Evolutionary conservation across 805 yeast genomes (phyloP).

Genomic region (Kuraishia ogatae): DNA sequence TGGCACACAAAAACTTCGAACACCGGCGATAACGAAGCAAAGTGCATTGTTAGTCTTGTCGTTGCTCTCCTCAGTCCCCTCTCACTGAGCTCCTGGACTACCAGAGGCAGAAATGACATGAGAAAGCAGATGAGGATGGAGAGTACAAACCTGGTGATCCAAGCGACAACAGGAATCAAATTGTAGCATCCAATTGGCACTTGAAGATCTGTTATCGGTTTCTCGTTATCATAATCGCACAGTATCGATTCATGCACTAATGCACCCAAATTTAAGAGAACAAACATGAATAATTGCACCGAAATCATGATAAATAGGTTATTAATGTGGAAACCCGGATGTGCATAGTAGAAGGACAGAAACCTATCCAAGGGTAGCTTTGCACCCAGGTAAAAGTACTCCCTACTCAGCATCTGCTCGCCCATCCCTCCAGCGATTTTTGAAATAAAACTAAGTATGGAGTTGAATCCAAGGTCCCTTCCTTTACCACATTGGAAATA

Average conservation of each 20-base stretch:
- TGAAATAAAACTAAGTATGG: conserved; percentile 87
- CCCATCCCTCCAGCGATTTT: conserved; percentile 99
- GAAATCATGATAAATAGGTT: conserved; percentile 83
- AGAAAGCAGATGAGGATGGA: conserved; percentile 91
- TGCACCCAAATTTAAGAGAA: conserved; percentile 73
- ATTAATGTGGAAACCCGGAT: conserved; percentile 92
- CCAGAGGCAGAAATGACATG: conserved; percentile 81
- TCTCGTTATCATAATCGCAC: conserved; percentile 58
- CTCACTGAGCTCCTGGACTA: conserved; percentile 82
- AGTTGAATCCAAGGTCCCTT: conserved; percentile 87
- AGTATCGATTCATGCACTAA: conserved; percentile 61
- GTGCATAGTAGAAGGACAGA: conserved; percentile 90
- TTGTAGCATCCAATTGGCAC: conserved; percentile 81
- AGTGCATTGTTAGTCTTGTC: conserved; percentile 63
- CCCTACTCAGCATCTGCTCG: conserved; percentile 87
- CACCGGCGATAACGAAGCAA: conserved; percentile 76
- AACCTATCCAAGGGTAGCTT: conserved; percentile 84
- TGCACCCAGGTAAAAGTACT: conserved; percentile 85
- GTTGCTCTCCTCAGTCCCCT: conserved; percentile 74
- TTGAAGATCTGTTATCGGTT: conserved; percentile 67
- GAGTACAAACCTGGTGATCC: conserved; percentile 84
- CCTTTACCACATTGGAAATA: conserved; percentile 97
- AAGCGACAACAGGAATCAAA: conserved; percentile 74
- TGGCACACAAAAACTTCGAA: conserved; percentile 96
- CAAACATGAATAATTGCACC: conserved; percentile 78